These are phyloP conservation scores for Phytophthora gonapodyides DNA, from an alignment of 352 stramenopile genomes.

Conservation along the genomic window DNA sequence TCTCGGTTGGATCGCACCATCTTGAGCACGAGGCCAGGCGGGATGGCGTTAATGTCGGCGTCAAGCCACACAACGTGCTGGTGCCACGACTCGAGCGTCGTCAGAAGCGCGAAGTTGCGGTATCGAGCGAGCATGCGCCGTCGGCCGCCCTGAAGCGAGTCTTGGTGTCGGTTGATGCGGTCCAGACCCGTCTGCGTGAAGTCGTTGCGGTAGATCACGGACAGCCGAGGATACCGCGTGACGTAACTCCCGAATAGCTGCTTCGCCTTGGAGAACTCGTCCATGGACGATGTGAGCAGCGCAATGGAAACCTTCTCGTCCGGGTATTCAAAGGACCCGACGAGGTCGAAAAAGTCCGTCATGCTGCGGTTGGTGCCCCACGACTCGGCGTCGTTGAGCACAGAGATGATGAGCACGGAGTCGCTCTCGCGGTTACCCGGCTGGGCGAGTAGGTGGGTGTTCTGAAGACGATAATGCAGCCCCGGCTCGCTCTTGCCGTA, in stretches of 20 bases:
- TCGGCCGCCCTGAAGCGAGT: constrained; percentile 31
- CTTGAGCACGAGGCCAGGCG: constrained; percentile 27
- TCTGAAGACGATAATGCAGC: constrained; percentile 27
- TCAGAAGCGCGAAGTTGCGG: constrained; percentile 46
- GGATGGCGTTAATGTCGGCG: constrained; percentile 40
- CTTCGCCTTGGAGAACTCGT: constrained; percentile 37
- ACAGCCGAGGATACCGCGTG: constrained; percentile 28
- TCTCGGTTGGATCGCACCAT: constrained; percentile 31
- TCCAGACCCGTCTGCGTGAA: constrained; percentile 29
- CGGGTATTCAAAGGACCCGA: constrained; percentile 33
- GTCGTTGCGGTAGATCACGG: constrained; percentile 46
- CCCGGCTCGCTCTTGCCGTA: constrained; percentile 26
- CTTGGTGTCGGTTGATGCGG: constrained; percentile 35
- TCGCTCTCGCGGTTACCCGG: constrained; percentile 8
- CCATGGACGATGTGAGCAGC: constrained; percentile 39
- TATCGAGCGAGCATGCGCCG: constrained; percentile 53
- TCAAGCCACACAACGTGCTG: constrained; percentile 55
- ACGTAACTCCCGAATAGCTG: constrained; percentile 24
- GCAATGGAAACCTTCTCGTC: constrained; percentile 38
- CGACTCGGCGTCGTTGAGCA: constrained; percentile 38
- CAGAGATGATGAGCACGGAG: constrained; percentile 33
- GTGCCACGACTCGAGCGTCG: constrained; percentile 43
- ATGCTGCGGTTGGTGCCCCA: constrained; percentile 35
- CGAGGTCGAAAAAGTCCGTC: constrained; percentile 38
- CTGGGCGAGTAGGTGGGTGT: constrained; percentile 10